A percentile compares a stretch with the other conserved stretches of the same genome.
Conservation (phyloP, 441 rosid genomes). For the Populus trichocarpa region DNA sequence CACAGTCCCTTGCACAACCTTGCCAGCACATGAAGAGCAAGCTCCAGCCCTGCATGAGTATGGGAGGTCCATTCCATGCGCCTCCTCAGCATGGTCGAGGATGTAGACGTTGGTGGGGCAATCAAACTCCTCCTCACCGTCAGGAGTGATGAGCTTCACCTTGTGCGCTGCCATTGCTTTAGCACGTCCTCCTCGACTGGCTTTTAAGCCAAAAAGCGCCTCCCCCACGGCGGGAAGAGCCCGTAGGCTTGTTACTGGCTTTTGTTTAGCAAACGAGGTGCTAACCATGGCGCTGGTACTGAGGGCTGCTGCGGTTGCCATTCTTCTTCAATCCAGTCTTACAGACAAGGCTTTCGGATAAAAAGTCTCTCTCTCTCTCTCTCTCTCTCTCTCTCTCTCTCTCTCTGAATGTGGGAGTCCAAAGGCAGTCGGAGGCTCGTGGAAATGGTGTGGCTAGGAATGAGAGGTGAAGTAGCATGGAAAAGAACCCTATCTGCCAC, state of each 20-base stretch:
- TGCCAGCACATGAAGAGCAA: conserved; percentile 90
- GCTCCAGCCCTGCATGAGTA: conserved; percentile 96
- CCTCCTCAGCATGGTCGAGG: conserved; percentile 67
- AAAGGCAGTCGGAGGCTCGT: conserved; percentile 1
- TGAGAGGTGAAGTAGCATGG: conserved; percentile 14
- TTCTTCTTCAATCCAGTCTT: conserved; percentile 5
- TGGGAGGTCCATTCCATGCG: conserved; percentile 67
- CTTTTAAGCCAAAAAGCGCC: conserved; percentile 59
- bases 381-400: neutral
- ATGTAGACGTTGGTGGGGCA: conserved; percentile 59
- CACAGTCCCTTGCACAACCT: conserved; percentile 40
- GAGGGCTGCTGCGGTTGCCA: conserved; percentile 59
- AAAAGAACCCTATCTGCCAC: conserved; percentile 43
- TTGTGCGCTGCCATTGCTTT: conserved; percentile 68
- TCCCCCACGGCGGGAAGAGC: conserved; percentile 44
- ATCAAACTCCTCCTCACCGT: conserved; percentile 42
- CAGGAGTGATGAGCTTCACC: conserved; percentile 77
- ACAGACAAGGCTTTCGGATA: neutral
- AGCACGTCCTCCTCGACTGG: conserved; percentile 46
- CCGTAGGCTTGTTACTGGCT: conserved; percentile 41
- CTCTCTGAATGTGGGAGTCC: neutral
- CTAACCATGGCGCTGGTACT: conserved; percentile 50
- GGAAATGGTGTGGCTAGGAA: conserved; percentile 18
- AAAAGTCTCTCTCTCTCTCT: neutral
- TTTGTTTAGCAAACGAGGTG: conserved; percentile 52